These are phyloP conservation scores for Talaromyces stipitatus DNA, from an alignment of 495 filamentous ascomycete species.

Conservation along the genomic window DNA sequence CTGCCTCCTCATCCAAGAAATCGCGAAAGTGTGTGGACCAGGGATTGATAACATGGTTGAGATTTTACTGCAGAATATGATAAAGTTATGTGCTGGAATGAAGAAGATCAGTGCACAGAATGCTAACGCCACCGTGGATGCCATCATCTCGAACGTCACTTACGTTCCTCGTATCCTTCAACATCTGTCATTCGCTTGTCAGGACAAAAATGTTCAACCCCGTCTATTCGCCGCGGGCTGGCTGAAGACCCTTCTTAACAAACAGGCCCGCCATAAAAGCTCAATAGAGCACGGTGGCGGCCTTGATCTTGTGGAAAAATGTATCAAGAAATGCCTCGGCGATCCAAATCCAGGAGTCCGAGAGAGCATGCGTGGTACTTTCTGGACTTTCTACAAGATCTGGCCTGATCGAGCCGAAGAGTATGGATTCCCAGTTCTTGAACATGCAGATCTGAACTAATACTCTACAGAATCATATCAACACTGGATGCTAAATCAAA, in stretches of 20 bases:
- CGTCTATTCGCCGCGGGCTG: conserved; percentile 72
- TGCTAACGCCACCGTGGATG: conserved; percentile 67
- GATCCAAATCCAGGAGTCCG: conserved; percentile 86
- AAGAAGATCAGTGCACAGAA: conserved; percentile 85
- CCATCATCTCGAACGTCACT: conserved; percentile 66
- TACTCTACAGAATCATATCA: conserved; percentile 55
- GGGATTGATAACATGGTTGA: conserved; percentile 85
- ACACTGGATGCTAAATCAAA: conserved; percentile 67
- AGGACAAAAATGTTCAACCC: conserved; percentile 88
- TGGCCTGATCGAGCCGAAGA: conserved; percentile 73
- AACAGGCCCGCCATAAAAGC: conserved; percentile 69
- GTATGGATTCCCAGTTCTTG: conserved; percentile 35
- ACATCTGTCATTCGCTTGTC: conserved; percentile 67
- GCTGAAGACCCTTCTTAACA: conserved; percentile 72
- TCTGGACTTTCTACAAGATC: conserved; percentile 68
- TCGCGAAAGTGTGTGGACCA: conserved; percentile 67
- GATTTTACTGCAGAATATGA: conserved; percentile 76
- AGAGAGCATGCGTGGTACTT: conserved; percentile 74
- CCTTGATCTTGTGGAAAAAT: conserved; percentile 76
- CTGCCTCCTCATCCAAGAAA: conserved; percentile 76
- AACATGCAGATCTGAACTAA: conserved; percentile 7
- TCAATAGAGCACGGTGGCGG: conserved; percentile 78
- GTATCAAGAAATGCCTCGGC: conserved; percentile 72
- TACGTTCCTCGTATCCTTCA: conserved; percentile 75
- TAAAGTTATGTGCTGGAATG: conserved; percentile 78